Base-by-base conservation (phyloP, 129 eudicot genomes). In the carrot (Daucus carota) region DNA sequence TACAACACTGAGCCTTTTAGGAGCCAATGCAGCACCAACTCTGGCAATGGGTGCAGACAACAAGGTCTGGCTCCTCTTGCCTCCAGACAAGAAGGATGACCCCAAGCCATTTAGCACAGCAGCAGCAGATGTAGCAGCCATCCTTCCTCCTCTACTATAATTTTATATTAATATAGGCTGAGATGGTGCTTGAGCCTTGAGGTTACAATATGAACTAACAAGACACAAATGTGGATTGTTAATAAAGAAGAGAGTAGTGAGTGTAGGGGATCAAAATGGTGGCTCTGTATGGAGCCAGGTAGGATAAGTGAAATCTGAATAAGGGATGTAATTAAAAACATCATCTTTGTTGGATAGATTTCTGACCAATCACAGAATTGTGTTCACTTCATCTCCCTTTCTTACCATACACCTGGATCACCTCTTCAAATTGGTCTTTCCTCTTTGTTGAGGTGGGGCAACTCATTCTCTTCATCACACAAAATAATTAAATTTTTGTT, bases 81-180 rank as follows among this genome's bases (percentile, higher is more conserved):
- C 91, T 36, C 98, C 93, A 34, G 86, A 80, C 86, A 88, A 79
- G 82, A 93, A 90, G 78, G 89, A 62, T 68, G 98, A 92, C n/a
- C 86, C 91, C 70, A 92, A 31, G 45, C 98, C 96, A 82, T 90
- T 92, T 13, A 89, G 80, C 34, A 93, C 73, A 32, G 98, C 91
- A 81, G 97, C 83, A 60, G 97, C 83, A 60, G 96, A 88, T 54
- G 92, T 82, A 38, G 94, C 84, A 75, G 90, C 90, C 86, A 84
- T 84, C 52, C 78, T 76, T 76, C 77, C 44, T 32, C 57, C 38
- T 24, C 45, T 34, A 34, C 38, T 67, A 59, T 18, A 32, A 20
- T 16, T 26, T n/a, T n/a, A 29, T n/a, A 42, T 32, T 36, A 36
- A 66, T 63, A 54, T 16, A 22, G 59, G 47, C 5, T 13, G 54